Conservation (phyloP, 2,329 filamentous ascomycete genomes). For the Venturia effusa region DNA sequence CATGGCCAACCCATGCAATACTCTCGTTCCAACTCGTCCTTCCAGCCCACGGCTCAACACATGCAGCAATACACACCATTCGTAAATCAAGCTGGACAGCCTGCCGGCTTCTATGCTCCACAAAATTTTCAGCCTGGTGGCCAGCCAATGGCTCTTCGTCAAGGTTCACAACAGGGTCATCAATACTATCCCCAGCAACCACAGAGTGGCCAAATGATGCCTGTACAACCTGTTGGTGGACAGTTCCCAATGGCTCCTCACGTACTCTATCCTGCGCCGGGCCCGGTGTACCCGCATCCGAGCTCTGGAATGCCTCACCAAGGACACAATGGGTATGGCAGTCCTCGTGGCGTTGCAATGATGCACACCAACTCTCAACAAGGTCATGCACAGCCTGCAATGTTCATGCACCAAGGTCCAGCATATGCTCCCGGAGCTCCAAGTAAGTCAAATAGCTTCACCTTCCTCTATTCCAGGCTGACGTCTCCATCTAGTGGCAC, state of each 20-base stretch:
- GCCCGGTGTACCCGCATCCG: slow-evolving; percentile 56
- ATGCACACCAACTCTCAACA: slow-evolving; percentile 89
- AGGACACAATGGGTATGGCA: slow-evolving; percentile 71
- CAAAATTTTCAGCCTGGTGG: slow-evolving; percentile 59
- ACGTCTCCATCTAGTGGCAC: neutral
- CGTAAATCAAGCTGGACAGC: slow-evolving; percentile 53
- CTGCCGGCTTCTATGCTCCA: slow-evolving; percentile 36
- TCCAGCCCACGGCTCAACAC: slow-evolving; percentile 72
- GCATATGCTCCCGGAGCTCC: slow-evolving; percentile 63
- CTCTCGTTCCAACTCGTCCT: slow-evolving; percentile 68
- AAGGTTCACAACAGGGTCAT: slow-evolving; percentile 53
- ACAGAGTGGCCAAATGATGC: slow-evolving; percentile 53
- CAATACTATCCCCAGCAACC: slow-evolving; percentile 15
- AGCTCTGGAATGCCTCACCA: slow-evolving; percentile 38
- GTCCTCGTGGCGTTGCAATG: slow-evolving; percentile 85
- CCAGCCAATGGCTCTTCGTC: slow-evolving; percentile 57
- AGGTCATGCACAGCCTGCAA: slow-evolving; percentile 46
- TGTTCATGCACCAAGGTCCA: neutral
- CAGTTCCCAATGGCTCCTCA: slow-evolving; percentile 54
- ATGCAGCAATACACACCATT: slow-evolving; percentile 61
- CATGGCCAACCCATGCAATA: slow-evolving; percentile 65
- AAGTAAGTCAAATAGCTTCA: slow-evolving; percentile 46
- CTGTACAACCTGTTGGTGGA: slow-evolving; percentile 57
- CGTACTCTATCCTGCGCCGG: slow-evolving; percentile 63
- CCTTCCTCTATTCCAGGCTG: neutral